Conservation (phyloP, 305 asterid species). For the Stenogyne calaminthoides region DNA sequence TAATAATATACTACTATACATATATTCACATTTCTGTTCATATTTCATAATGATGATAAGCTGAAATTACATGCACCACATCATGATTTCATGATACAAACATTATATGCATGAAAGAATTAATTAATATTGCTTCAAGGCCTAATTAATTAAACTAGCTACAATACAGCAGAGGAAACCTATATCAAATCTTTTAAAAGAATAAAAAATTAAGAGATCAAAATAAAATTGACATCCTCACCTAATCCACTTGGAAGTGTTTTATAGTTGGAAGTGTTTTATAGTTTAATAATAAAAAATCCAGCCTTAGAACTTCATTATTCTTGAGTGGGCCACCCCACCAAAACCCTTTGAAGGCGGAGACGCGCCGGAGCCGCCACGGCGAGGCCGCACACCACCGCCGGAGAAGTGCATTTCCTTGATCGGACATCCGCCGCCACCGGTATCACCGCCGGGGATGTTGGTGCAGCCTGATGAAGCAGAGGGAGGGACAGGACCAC, state of each 20-base stretch:
- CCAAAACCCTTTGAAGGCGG: not conserved
- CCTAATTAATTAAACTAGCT: not conserved
- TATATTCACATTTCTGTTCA: no score
- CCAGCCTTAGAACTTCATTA: not conserved
- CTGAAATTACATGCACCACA: no score
- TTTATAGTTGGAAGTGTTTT: not conserved
- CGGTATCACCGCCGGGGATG: constrained; percentile 48
- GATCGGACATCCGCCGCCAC: constrained; percentile 45
- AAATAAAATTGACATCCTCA: not conserved
- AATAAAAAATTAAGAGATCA: not conserved
- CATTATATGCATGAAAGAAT: not conserved
- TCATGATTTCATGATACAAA: not conserved
- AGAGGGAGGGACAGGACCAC: constrained; percentile 62
- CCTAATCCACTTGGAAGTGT: constrained; percentile 3
- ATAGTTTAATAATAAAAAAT: no score
- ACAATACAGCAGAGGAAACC: not conserved
- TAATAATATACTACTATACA: no score
- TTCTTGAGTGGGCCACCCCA: not conserved
- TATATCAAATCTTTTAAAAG: not conserved
- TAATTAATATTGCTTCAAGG: not conserved
- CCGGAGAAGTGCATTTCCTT: constrained; percentile 40
- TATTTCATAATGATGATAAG: no score
- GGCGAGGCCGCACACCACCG: constrained; percentile 28
- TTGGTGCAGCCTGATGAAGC: constrained; percentile 61
- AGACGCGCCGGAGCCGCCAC: constrained; percentile 16